Evolutionary conservation across 1,284 basidiomycete species (phyloP).

Genomic region (Violaceomyces palustris): DNA sequence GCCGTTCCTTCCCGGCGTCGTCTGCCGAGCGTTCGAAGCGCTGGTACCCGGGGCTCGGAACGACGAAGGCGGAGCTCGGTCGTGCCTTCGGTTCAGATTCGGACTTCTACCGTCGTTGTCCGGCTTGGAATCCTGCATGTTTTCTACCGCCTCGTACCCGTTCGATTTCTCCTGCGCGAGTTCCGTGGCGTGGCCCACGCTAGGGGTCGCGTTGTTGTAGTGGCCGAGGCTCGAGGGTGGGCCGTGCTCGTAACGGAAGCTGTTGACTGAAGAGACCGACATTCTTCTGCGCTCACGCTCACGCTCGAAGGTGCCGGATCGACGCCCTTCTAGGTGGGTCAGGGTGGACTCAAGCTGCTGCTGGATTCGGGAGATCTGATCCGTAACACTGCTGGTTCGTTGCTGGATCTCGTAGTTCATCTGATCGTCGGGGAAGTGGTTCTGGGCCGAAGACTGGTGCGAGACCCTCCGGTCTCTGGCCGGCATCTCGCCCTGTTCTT

Average conservation of each 20-base stretch:
- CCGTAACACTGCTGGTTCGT: slow-evolving; percentile 40
- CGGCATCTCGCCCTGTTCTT: slow-evolving; percentile 1
- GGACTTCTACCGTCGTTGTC: background rate
- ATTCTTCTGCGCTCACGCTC: slow-evolving; percentile 15
- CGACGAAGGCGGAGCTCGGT: background rate
- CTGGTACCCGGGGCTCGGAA: background rate
- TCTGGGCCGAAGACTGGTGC: slow-evolving; percentile 5
- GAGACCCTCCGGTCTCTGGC: background rate
- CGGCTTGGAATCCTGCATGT: slow-evolving; percentile 10
- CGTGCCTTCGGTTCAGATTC: background rate
- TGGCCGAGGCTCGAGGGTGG: slow-evolving; percentile 32
- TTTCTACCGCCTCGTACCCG: slow-evolving; percentile 18
- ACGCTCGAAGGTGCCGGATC: slow-evolving; percentile 32
- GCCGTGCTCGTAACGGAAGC: slow-evolving; percentile 26
- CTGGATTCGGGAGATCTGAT: slow-evolving; percentile 46
- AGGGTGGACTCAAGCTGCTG: slow-evolving; percentile 46
- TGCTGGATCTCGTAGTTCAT: slow-evolving; percentile 47
- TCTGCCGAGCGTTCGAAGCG: slow-evolving; percentile 3
- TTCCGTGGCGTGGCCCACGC: slow-evolving; percentile 12
- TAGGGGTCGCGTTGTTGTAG: slow-evolving; percentile 14
- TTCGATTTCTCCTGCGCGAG: background rate
- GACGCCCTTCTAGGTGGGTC: slow-evolving; percentile 39
- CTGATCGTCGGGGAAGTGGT: slow-evolving; percentile 48
- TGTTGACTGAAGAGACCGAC: slow-evolving; percentile 18
- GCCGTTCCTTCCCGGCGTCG: background rate